Evolutionary conservation across 352 stramenopile genomes (phyloP).

Genomic region (Halophytophthora batemanensis): DNA sequence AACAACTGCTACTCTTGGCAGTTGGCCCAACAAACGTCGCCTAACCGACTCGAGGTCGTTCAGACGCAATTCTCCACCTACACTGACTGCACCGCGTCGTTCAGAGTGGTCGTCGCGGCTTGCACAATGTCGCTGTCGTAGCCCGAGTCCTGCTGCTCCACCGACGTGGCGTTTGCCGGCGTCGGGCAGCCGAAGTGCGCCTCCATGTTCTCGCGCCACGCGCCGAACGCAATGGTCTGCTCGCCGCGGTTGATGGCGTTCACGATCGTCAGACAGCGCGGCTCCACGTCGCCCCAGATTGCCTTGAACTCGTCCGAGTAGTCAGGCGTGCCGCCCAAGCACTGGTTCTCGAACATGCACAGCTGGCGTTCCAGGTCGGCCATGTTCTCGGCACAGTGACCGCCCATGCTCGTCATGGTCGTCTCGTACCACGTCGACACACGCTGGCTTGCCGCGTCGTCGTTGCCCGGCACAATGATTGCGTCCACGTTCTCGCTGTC

Average conservation of each 20-base stretch:
- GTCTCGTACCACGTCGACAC: constrained; percentile 42
- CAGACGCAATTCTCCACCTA: background rate
- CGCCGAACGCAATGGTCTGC: constrained; percentile 20
- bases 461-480: constrained; percentile 25
- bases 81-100: constrained; percentile 20
- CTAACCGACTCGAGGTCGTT: too few species aligned
- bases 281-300: constrained; percentile 32
- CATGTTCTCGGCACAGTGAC: constrained; percentile 25
- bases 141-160: constrained; percentile 4
- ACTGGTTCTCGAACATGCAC: constrained; percentile 53
- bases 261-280: constrained; percentile 42
- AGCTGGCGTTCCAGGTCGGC: constrained; percentile 51
- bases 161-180: constrained; percentile 17
- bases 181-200: constrained; percentile 40
- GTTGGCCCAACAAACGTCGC: too few species aligned
- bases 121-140: constrained; percentile 8
- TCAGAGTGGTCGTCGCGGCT: constrained; percentile 8
- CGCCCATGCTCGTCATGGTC: constrained; percentile 29
- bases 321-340: constrained; percentile 36
- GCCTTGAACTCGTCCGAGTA: constrained; percentile 45
- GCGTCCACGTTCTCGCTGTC: constrained; percentile 26
- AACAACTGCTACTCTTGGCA: too few species aligned
- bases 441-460: constrained; percentile 15
- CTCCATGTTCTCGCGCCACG: constrained; percentile 40
- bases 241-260: constrained; percentile 39